Percentiles rank a stretch among this genome's conserved stretches.
These are phyloP conservation scores for Saccharomycopsis hybrid DNA, from an alignment of 1,139 yeast species.

Conservation along the genomic window DNA sequence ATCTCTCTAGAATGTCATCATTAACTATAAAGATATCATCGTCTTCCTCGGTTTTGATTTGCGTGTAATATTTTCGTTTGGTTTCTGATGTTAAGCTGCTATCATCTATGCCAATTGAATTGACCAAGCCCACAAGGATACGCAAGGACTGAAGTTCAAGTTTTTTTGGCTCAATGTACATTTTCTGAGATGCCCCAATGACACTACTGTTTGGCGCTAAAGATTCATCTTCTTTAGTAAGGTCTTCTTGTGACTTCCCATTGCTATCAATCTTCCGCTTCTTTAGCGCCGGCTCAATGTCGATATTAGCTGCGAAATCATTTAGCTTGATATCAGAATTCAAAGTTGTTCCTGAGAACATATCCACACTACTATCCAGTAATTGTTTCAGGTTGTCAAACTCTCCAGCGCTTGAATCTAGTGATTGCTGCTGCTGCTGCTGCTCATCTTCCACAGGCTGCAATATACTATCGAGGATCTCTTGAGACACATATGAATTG, in stretches of 20 bases:
- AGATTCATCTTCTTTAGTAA: too few relatives aligned
- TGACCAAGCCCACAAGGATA: conserved; percentile 18
- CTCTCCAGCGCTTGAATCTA: too few relatives aligned
- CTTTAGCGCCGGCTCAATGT: neutral
- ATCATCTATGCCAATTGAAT: conserved; percentile 22
- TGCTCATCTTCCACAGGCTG: neutral
- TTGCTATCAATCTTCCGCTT: neutral
- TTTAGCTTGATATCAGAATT: too few relatives aligned
- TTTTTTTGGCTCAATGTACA: conserved; percentile 10
- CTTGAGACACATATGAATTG: neutral
- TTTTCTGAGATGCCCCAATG: neutral
- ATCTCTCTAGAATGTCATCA: too few relatives aligned
- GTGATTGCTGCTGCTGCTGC: neutral
- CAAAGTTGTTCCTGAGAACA: too few relatives aligned
- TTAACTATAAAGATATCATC: too few relatives aligned
- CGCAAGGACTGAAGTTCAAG: conserved; percentile 6
- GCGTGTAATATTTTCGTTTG: too few relatives aligned
- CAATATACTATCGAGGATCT: neutral
- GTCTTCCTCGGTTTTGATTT: too few relatives aligned
- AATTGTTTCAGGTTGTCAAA: too few relatives aligned
- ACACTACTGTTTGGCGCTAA: too few relatives aligned
- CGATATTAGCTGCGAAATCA: neutral
- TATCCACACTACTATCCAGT: too few relatives aligned
- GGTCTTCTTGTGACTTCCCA: neutral
- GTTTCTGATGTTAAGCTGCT: too few relatives aligned